Evolutionary conservation across 352 stramenopile species (phyloP), one percentile per base, ranked within the genome.

Genomic region (Phytophthora fragariaefolia): DNA sequence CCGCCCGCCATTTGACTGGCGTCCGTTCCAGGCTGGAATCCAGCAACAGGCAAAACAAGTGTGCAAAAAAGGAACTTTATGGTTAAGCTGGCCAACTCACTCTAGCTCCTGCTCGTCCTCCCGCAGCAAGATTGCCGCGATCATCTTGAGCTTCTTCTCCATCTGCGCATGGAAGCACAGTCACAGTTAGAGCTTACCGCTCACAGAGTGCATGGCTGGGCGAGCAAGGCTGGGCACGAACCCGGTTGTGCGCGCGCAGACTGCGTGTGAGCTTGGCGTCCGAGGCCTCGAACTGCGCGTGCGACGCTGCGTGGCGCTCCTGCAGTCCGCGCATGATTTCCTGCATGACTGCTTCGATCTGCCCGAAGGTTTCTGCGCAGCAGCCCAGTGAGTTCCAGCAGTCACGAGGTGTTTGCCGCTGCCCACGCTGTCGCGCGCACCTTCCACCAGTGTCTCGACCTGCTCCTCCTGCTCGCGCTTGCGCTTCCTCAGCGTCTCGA

Each of bases 101-200:
- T 77, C 32, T 9, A 71, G 13, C 9, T 62, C 65, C 22, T 78
- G 62, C 57, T 75, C 61, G 26, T 79, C 69, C 24, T 80, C 73
- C 34, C 66, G 66, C 47, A 79, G 40, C 28, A 84, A 52, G 45
- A 84, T 84, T 7, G 73, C 66, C 10, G 76, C 76, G 43, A 85
- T 81, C 74, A 80, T 80, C 71, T 85, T 82, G 20, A 85, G 58
- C 50, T 82, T 82, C 60, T 81, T 85, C 42, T 85, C 80, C 26
- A 80, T 78, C 74, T 89, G 42, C 18, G 45, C 49, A 40, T 61
- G 64, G 8, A 23, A 52, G 4, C 40, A 12, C 1, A 26, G 24
- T 5, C 20, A 6, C 23, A 17, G n/a, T 66, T 36, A 45, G 45
- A 34, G n/a, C 17, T 30, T 22, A 17, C 12, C 2, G 18, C 30